Evolutionary conservation across 1,284 basidiomycete genomes (phyloP).

Genomic region (Pisolithus thermaeus): DNA sequence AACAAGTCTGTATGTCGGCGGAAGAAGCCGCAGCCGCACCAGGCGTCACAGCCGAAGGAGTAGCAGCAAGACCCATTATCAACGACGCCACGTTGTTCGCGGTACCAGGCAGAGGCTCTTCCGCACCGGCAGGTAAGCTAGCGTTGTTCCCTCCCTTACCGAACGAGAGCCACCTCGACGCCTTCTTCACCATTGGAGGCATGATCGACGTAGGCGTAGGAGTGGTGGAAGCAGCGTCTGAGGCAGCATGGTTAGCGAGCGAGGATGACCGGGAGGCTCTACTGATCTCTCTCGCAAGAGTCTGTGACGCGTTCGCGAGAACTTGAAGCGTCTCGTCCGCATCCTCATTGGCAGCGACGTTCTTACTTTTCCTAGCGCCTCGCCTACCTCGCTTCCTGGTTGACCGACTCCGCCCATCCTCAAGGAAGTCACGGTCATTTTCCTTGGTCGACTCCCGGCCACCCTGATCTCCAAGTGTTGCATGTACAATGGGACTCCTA

Average conservation of each 20-base stretch:
- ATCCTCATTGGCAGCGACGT: slow-evolving; percentile 12
- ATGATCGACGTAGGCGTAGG: slow-evolving; percentile 4
- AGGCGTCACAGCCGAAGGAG: slow-evolving; percentile 14
- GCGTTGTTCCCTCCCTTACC: slow-evolving; percentile 47
- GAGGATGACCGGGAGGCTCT: slow-evolving; percentile 37
- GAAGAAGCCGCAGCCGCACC: not conserved
- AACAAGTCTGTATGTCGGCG: slow-evolving; percentile 11
- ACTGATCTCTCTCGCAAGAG: slow-evolving; percentile 79
- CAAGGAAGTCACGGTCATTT: slow-evolving; percentile 29
- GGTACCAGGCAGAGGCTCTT: slow-evolving; percentile 42
- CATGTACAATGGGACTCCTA: slow-evolving; percentile 36
- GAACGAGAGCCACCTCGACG: slow-evolving; percentile 70
- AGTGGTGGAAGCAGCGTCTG: slow-evolving; percentile 8
- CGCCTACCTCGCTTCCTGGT: slow-evolving; percentile 74
- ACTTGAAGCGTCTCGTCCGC: slow-evolving; percentile 58
- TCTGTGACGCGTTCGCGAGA: slow-evolving; percentile 75
- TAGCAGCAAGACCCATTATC: slow-evolving; percentile 60
- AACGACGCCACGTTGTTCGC: slow-evolving; percentile 65
- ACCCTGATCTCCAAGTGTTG: slow-evolving; percentile 24
- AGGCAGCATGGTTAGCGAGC: not conserved
- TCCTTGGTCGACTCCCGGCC: slow-evolving; percentile 3
- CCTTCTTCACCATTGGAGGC: slow-evolving; percentile 48
- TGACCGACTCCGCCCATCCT: slow-evolving; percentile 42
- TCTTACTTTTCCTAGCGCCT: slow-evolving; percentile 67
- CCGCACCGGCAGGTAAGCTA: slow-evolving; percentile 33